A percentile compares a stretch with the other conserved stretches of the same genome.
Evolutionary conservation across 257 asterid species (phyloP).

Genomic region (Solanum sparsipilum): DNA sequence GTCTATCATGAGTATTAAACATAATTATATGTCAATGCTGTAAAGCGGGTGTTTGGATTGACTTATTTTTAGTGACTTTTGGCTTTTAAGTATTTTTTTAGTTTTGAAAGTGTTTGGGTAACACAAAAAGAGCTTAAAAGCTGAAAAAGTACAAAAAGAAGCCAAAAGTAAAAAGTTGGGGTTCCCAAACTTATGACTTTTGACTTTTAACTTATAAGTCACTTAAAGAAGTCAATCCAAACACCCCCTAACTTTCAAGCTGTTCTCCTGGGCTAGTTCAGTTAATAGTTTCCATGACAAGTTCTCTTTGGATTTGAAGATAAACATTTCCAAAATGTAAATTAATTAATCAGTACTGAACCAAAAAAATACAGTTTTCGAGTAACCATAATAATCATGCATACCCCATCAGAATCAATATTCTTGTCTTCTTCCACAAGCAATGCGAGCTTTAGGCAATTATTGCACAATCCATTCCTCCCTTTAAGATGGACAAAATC

Average conservation of each 20-base stretch:
- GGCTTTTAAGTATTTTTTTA: background rate
- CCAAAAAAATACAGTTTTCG: background rate
- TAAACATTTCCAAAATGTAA: background rate
- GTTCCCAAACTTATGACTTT: background rate
- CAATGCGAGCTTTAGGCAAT: constrained; percentile 50
- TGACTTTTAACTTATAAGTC: background rate
- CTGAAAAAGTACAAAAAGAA: background rate
- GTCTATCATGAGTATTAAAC: background rate
- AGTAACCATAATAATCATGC: constrained; percentile 4
- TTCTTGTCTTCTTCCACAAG: constrained; percentile 51
- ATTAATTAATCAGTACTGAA: background rate
- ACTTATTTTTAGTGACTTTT: background rate
- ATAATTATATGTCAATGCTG: background rate
- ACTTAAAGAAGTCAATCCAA: background rate
- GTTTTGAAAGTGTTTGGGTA: background rate
- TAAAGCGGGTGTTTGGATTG: background rate
- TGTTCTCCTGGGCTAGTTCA: background rate
- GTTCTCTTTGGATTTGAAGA: background rate
- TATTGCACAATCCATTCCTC: constrained; percentile 58
- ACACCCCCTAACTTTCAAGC: background rate
- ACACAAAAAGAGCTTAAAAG: background rate
- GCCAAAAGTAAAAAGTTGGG: background rate
- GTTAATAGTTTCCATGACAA: background rate
- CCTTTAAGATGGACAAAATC: constrained; percentile 39
- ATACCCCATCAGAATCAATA: constrained; percentile 79